Conservation (phyloP, 768 basidiomycete genomes). For the Podaxis mareebaensis region DNA sequence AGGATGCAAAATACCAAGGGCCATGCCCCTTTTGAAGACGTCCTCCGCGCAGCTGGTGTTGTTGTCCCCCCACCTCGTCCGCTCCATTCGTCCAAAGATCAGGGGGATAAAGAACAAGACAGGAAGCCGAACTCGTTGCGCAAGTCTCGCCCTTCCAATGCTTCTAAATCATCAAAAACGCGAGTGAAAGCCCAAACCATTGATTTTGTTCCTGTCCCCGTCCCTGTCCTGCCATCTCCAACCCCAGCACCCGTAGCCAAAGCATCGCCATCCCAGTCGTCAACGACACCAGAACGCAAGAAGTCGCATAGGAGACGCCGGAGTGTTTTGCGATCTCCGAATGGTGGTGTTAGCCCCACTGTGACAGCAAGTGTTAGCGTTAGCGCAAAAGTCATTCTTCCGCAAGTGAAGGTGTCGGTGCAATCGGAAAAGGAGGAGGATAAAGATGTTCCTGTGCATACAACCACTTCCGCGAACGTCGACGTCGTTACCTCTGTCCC, state of each 20-base stretch:
- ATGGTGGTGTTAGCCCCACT: not conserved
- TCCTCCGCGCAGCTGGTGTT: slow-evolving; percentile 60
- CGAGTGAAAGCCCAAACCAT: slow-evolving; percentile 5
- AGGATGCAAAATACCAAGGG: slow-evolving; percentile 78
- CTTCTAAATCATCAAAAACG: not conserved
- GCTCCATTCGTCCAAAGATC: not conserved
- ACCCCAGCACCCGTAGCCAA: not conserved
- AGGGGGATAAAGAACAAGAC: not conserved
- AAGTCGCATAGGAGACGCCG: slow-evolving; percentile 3
- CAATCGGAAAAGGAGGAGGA: not conserved
- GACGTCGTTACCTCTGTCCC: slow-evolving; percentile 1
- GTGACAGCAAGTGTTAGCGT: not conserved
- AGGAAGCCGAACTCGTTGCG: not conserved
- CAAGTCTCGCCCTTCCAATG: slow-evolving; percentile 1
- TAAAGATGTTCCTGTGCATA: not conserved
- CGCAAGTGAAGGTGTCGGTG: not conserved
- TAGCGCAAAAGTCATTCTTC: not conserved
- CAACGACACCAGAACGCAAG: not conserved
- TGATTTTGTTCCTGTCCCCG: not conserved
- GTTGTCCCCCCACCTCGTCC: slow-evolving; percentile 14
- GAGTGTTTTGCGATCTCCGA: not conserved
- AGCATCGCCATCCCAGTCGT: not conserved
- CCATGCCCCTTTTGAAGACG: slow-evolving; percentile 71
- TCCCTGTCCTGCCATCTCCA: not conserved
- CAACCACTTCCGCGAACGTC: slow-evolving; percentile 1